Percentiles rank a stretch among this genome's conserved stretches.
Evolutionary conservation across 345 rosid species (phyloP).

Genomic region (Euphorbia peplus): DNA sequence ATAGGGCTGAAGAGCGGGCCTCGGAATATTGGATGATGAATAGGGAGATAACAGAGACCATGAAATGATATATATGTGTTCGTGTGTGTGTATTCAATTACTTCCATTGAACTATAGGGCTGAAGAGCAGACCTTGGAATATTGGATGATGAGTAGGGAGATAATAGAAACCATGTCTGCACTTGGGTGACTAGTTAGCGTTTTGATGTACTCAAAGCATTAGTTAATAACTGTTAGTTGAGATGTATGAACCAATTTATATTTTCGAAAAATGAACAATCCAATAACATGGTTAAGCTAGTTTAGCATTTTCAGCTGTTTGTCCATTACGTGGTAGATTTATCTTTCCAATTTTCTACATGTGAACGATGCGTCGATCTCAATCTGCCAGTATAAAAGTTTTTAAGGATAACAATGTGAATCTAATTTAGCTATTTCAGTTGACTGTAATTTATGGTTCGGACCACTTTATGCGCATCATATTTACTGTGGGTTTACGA

Average conservation of each 20-base stretch:
- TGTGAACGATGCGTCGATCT: not conserved
- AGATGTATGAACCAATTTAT: not conserved
- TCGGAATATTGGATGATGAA: not conserved
- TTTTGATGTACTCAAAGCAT: not conserved
- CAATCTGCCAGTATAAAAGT: not conserved
- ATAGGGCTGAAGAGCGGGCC: not conserved
- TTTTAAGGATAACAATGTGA: not conserved
- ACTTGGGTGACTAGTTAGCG: not conserved
- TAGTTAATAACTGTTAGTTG: not conserved
- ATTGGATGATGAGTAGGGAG: not conserved
- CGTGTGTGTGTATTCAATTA: no score
- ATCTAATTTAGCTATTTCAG: no score
- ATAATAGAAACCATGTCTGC: not conserved
- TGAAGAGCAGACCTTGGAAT: not conserved
- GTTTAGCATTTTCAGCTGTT: not conserved
- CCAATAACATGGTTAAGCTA: not conserved
- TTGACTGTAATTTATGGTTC: no score
- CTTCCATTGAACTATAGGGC: not conserved
- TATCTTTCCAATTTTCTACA: not conserved
- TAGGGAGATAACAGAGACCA: not conserved
- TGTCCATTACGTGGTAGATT: not conserved
- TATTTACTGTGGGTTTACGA: no score
- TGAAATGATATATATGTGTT: no score
- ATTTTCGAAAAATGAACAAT: not conserved
- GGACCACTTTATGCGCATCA: no score